A percentile compares a stretch with the other conserved stretches of the same genome.
These are phyloP conservation scores for Malbranchea zuffiana DNA, from an alignment of 2,329 filamentous ascomycete species.

Conservation along the genomic window DNA sequence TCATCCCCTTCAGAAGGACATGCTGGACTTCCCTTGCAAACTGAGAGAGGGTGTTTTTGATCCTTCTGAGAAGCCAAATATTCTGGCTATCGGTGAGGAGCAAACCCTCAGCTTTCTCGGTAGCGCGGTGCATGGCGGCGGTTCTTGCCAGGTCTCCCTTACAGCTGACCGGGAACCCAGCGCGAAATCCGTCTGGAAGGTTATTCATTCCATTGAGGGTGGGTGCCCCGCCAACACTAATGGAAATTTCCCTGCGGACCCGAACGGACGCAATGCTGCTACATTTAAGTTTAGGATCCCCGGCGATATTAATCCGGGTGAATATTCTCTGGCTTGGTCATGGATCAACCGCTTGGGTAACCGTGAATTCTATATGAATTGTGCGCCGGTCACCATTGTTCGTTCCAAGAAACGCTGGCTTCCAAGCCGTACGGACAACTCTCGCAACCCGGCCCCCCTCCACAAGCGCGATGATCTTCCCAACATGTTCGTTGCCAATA, in stretches of 20 bases:
- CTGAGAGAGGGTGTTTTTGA: conserved; percentile 33
- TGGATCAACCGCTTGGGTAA: conserved; percentile 93
- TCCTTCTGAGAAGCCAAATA: conserved; percentile 43
- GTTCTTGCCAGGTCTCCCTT: conserved; percentile 80
- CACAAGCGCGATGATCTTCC: conserved; percentile 54
- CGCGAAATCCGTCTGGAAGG: conserved; percentile 63
- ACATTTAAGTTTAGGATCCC: conserved; percentile 64
- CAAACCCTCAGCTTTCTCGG: conserved; percentile 58
- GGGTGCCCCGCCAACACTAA: conserved; percentile 60
- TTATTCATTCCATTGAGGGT: conserved; percentile 78
- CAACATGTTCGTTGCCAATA: conserved; percentile 64
- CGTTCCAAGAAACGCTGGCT: conserved; percentile 34
- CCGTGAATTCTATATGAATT: conserved; percentile 98
- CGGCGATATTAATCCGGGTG: conserved; percentile 56
- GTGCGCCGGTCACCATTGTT: conserved; percentile 59
- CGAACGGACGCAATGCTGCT: conserved; percentile 39
- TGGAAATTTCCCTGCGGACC: conserved; percentile 48
- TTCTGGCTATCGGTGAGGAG: conserved; percentile 52
- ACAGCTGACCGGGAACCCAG: conserved; percentile 65
- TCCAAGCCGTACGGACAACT: conserved; percentile 9
- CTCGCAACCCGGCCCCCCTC: conserved; percentile 23
- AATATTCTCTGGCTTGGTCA: conserved; percentile 78
- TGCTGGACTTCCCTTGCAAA: conserved; percentile 77
- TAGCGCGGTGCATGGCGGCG: conserved; percentile 72
- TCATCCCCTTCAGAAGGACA: conserved; percentile 50